Conservation (phyloP, 306 rosid species). For the Argentina anserina region DNA sequence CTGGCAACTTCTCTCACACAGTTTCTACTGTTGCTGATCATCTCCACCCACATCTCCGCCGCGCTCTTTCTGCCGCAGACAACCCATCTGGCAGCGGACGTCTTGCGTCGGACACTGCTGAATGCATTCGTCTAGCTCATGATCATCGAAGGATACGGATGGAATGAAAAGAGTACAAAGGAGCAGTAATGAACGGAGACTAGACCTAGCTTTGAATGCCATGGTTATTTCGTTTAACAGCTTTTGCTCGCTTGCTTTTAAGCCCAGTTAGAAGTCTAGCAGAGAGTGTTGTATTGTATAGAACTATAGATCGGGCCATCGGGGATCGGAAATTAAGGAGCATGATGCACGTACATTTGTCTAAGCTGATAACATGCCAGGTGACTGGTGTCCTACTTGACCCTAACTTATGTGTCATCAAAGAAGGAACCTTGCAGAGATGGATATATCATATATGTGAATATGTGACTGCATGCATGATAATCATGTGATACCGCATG, state of each 20-base stretch:
- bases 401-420: neutral
- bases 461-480: neutral
- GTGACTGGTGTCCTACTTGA: neutral
- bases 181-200: constrained; percentile 7
- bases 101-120: neutral
- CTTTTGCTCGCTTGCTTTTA: neutral
- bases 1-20: constrained; percentile 13
- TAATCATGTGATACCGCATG: neutral
- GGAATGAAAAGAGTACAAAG: constrained; percentile 19
- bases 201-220: neutral
- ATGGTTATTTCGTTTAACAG: neutral
- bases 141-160: neutral
- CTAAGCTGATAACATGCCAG: constrained; percentile 25
- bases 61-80: neutral
- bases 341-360: constrained; percentile 9
- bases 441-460: too few relatives aligned
- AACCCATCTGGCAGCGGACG: neutral
- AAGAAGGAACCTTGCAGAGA: neutral
- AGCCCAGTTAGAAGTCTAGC: neutral
- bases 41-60: neutral
- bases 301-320: too few relatives aligned
- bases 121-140: neutral
- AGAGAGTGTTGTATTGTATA: too few relatives aligned
- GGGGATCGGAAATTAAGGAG: too few relatives aligned
- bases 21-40: neutral